phyloP scores from a whole-genome alignment of 192 early-diverging fungal genomes.

The Haplosporangium gracile region DNA sequence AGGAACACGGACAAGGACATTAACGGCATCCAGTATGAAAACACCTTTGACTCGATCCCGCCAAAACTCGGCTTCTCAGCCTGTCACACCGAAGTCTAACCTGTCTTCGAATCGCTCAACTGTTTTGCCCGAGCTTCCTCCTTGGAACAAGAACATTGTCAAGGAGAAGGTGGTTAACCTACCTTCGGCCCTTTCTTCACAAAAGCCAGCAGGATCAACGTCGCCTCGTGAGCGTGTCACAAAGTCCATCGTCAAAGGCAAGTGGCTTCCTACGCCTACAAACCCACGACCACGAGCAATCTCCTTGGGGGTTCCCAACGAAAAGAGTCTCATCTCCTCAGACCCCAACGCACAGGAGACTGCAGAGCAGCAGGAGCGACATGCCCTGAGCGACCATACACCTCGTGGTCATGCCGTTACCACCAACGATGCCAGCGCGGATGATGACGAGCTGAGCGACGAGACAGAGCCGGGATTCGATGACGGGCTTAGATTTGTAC shows the following conservation, averaged over 20 bases:
- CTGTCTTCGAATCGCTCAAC: background rate
- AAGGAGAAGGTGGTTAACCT: slow-evolving; percentile 13
- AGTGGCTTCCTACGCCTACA: background rate
- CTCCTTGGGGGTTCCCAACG: slow-evolving; percentile 22
- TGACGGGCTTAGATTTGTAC: background rate
- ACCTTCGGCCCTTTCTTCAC: background rate
- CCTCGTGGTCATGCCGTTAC: background rate
- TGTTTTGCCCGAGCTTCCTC: slow-evolving; percentile 5
- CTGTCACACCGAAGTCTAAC: background rate
- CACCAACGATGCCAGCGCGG: slow-evolving; percentile 1
- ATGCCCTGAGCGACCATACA: slow-evolving; percentile 30
- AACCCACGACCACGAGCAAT: slow-evolving; percentile 28
- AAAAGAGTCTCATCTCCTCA: background rate
- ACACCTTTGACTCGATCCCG: slow-evolving; percentile 32
- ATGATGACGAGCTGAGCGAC: slow-evolving; percentile 39
- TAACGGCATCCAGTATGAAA: slow-evolving; percentile 3
- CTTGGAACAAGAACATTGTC: slow-evolving; percentile 35
- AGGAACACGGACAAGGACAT: slow-evolving; percentile 21
- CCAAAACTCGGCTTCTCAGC: slow-evolving; percentile 26
- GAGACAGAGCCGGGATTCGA: slow-evolving; percentile 31
- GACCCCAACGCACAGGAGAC: background rate
- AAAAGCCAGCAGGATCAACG: background rate
- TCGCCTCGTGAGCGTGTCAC: slow-evolving; percentile 14
- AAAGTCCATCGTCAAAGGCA: slow-evolving; percentile 11
- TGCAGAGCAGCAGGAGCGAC: background rate